phyloP scores from a whole-genome alignment of 2,329 filamentous ascomycete genomes.

The Hypocreales sp. region DNA sequence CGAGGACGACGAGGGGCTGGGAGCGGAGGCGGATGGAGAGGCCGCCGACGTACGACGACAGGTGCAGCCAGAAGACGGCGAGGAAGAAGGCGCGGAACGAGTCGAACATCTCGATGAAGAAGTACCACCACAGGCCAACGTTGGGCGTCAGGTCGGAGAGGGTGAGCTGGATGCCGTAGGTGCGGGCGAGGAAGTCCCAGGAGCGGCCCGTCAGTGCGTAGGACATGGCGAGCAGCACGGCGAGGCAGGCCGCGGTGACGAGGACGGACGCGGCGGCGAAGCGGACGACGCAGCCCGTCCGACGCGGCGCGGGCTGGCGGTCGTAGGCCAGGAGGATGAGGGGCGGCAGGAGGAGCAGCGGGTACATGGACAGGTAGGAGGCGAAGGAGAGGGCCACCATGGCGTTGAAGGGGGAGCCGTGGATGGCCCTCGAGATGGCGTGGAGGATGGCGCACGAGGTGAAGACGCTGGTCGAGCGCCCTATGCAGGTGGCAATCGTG shows the following conservation, averaged over 20 bases:
- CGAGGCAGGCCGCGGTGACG: slow-evolving; percentile 38
- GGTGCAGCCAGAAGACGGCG: slow-evolving; percentile 93
- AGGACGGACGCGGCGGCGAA: slow-evolving; percentile 41
- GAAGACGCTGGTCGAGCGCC: slow-evolving; percentile 76
- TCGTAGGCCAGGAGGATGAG: slow-evolving; percentile 71
- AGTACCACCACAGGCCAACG: slow-evolving; percentile 98
- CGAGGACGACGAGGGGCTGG: slow-evolving; percentile 76
- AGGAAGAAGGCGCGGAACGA: slow-evolving; percentile 95
- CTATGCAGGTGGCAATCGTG: slow-evolving; percentile 80
- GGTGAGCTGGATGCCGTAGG: slow-evolving; percentile 84
- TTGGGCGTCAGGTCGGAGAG: slow-evolving; percentile 90
- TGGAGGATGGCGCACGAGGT: slow-evolving; percentile 78
- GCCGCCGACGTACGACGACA: slow-evolving; percentile 77
- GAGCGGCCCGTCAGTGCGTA: slow-evolving; percentile 58
- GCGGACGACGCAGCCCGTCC: slow-evolving; percentile 16
- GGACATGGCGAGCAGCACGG: slow-evolving; percentile 53
- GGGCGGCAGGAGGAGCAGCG: slow-evolving; percentile 71
- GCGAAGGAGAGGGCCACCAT: slow-evolving; percentile 79
- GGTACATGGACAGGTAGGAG: slow-evolving; percentile 85
- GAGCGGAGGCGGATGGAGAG: slow-evolving; percentile 67
- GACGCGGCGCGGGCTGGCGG: slow-evolving; percentile 25
- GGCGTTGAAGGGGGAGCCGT: slow-evolving; percentile 56
- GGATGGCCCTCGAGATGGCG: slow-evolving; percentile 66
- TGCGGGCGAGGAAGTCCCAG: slow-evolving; percentile 77
- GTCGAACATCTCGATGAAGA: slow-evolving; percentile 99